These are phyloP conservation scores for Kazachstania sp. DNA, from an alignment of 1,139 yeast species.

Conservation along the genomic window DNA sequence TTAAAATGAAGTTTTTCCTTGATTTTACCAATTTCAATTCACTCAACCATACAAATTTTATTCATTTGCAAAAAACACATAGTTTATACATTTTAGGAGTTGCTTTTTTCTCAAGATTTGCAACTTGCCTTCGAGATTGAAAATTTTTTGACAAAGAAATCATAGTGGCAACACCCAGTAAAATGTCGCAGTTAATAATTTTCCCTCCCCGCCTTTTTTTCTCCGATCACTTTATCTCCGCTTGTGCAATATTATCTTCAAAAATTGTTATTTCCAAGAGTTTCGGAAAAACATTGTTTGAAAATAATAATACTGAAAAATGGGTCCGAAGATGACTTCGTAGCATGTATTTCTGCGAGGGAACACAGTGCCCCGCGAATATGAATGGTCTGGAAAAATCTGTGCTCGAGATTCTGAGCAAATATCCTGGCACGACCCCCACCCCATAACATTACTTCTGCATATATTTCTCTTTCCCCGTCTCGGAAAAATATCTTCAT, in stretches of 20 bases:
- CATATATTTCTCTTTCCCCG: slow-evolving; percentile 1
- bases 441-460: slow-evolving; percentile 3
- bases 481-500: not conserved
- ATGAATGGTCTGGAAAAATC: not conserved
- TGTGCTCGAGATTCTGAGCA: not conserved
- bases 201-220: not conserved
- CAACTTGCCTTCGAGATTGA: not conserved
- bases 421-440: not conserved
- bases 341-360: not conserved
- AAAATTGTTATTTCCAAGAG: not conserved
- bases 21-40: no score
- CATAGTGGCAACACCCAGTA: not conserved
- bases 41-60: no score
- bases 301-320: not conserved
- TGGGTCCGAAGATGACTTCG: not conserved
- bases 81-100: no score
- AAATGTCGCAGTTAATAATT: not conserved
- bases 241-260: not conserved
- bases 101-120: not conserved
- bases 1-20: no score
- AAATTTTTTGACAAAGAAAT: not conserved
- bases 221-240: not conserved
- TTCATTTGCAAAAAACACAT: no score
- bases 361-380: slow-evolving; percentile 2
- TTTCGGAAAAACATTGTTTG: not conserved